These are phyloP conservation scores for Wallacemonas rigidus DNA, from an alignment of 208 protist genomes.

Conservation along the genomic window DNA sequence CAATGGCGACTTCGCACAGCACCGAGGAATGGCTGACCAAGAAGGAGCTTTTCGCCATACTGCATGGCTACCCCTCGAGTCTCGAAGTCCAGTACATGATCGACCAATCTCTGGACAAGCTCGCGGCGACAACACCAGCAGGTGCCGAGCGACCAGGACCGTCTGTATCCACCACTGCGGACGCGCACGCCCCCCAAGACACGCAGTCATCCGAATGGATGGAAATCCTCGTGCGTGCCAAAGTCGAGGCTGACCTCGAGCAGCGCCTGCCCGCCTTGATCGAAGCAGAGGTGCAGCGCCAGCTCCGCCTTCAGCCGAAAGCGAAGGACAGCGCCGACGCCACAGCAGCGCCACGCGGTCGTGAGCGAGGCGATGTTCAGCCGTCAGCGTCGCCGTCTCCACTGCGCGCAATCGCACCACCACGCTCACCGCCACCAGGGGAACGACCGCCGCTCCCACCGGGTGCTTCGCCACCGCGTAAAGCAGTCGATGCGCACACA, in stretches of 20 bases:
- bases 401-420: background rate
- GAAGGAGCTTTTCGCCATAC: constrained; percentile 37
- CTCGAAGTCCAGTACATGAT: constrained; percentile 70
- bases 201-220: constrained; percentile 20
- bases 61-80: constrained; percentile 47
- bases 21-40: constrained; percentile 18
- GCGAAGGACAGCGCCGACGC: background rate
- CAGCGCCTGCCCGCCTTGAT: constrained; percentile 14
- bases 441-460: constrained; percentile 17
- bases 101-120: constrained; percentile 45
- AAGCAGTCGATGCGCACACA: background rate
- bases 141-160: background rate
- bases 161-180: background rate
- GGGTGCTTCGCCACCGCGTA: constrained; percentile 16
- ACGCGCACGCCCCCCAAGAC: background rate
- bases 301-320: constrained; percentile 6
- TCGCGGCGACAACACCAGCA: constrained; percentile 13
- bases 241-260: constrained; percentile 20
- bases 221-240: constrained; percentile 23
- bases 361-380: background rate
- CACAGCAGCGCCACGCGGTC: background rate
- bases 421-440: constrained; percentile 11
- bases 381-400: background rate
- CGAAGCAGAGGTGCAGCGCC: constrained; percentile 13
- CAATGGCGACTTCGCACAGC: background rate